phyloP scores from a whole-genome alignment of 345 rosid genomes.

The Limnanthes douglasii region DNA sequence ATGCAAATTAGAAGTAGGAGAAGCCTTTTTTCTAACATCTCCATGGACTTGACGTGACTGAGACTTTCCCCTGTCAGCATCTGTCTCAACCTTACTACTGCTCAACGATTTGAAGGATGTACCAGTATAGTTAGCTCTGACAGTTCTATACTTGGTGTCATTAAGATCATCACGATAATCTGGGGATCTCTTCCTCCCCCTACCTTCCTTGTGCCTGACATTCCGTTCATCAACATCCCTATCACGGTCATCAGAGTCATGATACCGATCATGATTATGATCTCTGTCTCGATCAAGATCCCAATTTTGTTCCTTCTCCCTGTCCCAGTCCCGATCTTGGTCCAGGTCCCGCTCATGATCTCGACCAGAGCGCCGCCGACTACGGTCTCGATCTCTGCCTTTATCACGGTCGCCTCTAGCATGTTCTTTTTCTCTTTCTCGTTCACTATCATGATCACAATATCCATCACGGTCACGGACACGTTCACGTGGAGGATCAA shows the following conservation, averaged over 20 bases:
- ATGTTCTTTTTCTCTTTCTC: not conserved
- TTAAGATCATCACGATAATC: slow-evolving; percentile 42
- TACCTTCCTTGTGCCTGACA: slow-evolving; percentile 39
- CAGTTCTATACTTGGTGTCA: slow-evolving; percentile 30
- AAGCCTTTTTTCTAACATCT: slow-evolving; percentile 26
- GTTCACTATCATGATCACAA: slow-evolving; percentile 10
- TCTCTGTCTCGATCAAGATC: slow-evolving; percentile 18
- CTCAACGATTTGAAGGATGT: slow-evolving; percentile 28
- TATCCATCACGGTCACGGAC: slow-evolving; percentile 20
- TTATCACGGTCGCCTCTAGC: slow-evolving; percentile 6
- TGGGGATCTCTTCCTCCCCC: slow-evolving; percentile 58
- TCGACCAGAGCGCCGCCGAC: slow-evolving; percentile 17
- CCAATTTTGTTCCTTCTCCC: slow-evolving; percentile 16
- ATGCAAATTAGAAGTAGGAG: slow-evolving; percentile 43
- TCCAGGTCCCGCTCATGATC: slow-evolving; percentile 24
- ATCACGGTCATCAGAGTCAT: slow-evolving; percentile 15
- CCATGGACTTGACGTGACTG: slow-evolving; percentile 37
- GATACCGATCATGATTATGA: slow-evolving; percentile 24
- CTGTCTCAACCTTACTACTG: slow-evolving; percentile 41
- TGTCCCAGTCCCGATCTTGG: slow-evolving; percentile 13
- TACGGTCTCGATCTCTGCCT: slow-evolving; percentile 9
- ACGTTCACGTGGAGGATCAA: slow-evolving; percentile 13
- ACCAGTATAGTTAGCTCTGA: slow-evolving; percentile 18
- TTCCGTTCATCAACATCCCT: slow-evolving; percentile 39
- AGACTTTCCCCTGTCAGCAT: slow-evolving; percentile 52